Percentiles rank a stretch among this genome's conserved stretches.
Evolutionary conservation across 768 basidiomycete species (phyloP).

Genomic region (Cantharellus anzutake): DNA sequence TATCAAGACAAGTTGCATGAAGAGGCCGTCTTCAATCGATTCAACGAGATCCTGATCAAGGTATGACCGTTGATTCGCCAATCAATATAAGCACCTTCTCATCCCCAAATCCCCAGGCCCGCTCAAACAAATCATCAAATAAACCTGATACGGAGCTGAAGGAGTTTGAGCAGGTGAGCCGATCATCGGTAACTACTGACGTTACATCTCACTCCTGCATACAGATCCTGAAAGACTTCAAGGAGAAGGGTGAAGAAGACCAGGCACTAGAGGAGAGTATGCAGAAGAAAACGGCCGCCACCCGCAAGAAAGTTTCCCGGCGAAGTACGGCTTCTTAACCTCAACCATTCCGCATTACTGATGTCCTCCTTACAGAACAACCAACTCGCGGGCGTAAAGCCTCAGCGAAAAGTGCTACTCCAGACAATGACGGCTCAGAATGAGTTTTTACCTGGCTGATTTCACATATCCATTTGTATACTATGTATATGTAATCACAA

Average conservation of each 20-base stretch:
- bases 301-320: slow-evolving; percentile 47
- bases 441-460: not conserved
- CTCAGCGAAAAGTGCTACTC: not conserved
- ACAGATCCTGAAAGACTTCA: slow-evolving; percentile 72
- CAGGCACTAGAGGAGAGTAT: slow-evolving; percentile 78
- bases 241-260: slow-evolving; percentile 76
- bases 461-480: not conserved
- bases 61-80: slow-evolving; percentile 13
- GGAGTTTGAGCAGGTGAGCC: slow-evolving; percentile 70
- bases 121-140: slow-evolving; percentile 77
- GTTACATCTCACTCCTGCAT: slow-evolving; percentile 1
- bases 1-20: slow-evolving; percentile 97
- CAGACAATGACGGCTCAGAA: not conserved
- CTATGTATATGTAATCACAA: too few species aligned
- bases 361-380: not conserved
- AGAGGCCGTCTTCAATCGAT: slow-evolving; percentile 53
- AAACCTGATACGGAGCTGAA: slow-evolving; percentile 88
- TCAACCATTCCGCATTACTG: not conserved
- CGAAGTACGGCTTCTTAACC: not conserved
- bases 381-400: not conserved
- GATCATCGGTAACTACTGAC: slow-evolving; percentile 7
- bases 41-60: slow-evolving; percentile 84
- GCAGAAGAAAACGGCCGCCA: slow-evolving; percentile 61
- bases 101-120: slow-evolving; percentile 29
- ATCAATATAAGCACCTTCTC: not conserved